These are phyloP conservation scores for Tagetes erecta DNA, from an alignment of 129 eudicot genomes.

Conservation along the genomic window DNA sequence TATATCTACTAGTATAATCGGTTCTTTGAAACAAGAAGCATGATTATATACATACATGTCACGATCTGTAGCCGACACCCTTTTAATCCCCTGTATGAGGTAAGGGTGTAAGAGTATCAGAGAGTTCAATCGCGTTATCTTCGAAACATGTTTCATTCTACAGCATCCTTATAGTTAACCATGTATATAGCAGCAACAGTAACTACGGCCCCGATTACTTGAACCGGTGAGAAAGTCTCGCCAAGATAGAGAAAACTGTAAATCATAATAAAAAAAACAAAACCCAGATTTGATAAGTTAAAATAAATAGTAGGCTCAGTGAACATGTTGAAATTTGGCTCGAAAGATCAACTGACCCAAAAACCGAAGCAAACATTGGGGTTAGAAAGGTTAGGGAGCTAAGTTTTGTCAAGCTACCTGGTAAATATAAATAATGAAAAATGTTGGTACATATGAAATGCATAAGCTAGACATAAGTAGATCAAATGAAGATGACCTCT, in stretches of 20 bases:
- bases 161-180: conserved; percentile 73
- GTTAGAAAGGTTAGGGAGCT: conserved; percentile 98
- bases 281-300: neutral
- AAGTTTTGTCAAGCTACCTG: conserved; percentile 97
- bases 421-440: conserved; percentile 17
- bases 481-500: conserved; percentile 56
- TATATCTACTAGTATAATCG: conserved; percentile 22
- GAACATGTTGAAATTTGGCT: neutral
- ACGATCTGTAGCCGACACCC: neutral
- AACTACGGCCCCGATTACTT: conserved; percentile 74
- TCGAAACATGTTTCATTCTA: conserved; percentile 37
- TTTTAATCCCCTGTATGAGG: neutral
- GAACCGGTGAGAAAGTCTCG: conserved; percentile 79
- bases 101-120: neutral
- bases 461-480: neutral
- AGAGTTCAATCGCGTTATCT: neutral
- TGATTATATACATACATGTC: conserved; percentile 9
- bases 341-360: conserved; percentile 61
- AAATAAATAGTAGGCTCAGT: neutral
- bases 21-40: conserved; percentile 9
- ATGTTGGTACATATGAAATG: neutral
- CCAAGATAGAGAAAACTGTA: conserved; percentile 82
- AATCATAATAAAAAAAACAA: neutral
- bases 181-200: conserved; percentile 79
- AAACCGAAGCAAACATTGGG: conserved; percentile 96